Percentiles rank a stretch among this genome's conserved stretches.
Evolutionary conservation across 2,329 filamentous ascomycete genomes (phyloP).

Genomic region (Colletotrichum sp.): DNA sequence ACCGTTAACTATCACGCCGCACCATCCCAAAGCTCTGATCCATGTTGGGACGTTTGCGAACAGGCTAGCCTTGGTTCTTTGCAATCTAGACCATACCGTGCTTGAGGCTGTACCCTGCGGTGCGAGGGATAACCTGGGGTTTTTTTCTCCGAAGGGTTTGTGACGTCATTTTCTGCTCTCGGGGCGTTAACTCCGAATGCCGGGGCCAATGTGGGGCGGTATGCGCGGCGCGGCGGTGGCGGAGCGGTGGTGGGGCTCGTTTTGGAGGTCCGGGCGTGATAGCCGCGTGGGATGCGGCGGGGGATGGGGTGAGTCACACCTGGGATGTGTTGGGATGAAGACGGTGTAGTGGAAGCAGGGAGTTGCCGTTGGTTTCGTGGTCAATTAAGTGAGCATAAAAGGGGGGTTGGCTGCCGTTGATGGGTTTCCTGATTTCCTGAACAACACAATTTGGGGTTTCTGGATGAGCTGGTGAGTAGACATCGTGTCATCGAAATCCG

Average conservation of each 20-base stretch:
- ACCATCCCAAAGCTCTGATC: background rate
- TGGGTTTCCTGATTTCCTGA: background rate
- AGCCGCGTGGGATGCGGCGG: background rate
- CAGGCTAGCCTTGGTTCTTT: background rate
- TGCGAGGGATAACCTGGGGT: background rate
- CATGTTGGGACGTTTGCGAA: background rate
- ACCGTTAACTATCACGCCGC: background rate
- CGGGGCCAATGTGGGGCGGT: background rate
- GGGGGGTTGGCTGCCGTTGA: background rate
- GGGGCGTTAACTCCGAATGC: background rate
- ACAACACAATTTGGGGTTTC: background rate
- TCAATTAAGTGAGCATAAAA: background rate
- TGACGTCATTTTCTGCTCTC: background rate
- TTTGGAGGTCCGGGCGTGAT: background rate
- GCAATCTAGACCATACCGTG: background rate
- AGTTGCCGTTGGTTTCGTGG: background rate
- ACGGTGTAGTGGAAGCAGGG: no score
- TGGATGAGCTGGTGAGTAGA: no score
- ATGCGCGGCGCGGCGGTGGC: background rate
- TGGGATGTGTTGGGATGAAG: background rate
- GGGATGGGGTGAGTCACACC: background rate
- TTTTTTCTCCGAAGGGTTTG: fast-evolving
- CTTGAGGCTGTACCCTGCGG: background rate
- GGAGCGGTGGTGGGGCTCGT: background rate
- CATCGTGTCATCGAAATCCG: background rate